Percentiles rank a stretch among this genome's conserved stretches.
phyloP scores from a whole-genome alignment of 495 filamentous ascomycete species.

The Platismatia glauca region DNA sequence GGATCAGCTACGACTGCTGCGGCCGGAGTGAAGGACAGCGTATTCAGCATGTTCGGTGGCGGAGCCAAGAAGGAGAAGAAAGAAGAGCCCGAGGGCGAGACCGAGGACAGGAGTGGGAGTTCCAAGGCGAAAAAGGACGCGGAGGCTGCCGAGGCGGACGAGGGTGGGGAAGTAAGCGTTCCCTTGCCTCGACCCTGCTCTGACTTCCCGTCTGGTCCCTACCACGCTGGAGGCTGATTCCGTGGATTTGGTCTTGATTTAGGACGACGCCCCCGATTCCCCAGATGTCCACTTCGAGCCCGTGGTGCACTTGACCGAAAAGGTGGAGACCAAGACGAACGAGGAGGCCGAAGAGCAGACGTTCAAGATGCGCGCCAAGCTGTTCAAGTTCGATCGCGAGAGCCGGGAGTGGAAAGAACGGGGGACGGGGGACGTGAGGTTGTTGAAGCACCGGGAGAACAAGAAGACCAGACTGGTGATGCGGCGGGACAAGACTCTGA shows the following conservation, averaged over 20 bases:
- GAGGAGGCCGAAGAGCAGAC: conserved; percentile 95
- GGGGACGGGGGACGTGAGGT: conserved; percentile 88
- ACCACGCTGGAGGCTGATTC: neutral
- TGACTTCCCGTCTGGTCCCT: conserved; percentile 6
- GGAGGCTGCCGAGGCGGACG: conserved; percentile 46
- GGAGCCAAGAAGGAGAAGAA: conserved; percentile 75
- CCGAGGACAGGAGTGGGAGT: conserved; percentile 74
- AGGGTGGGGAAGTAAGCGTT: conserved; percentile 19
- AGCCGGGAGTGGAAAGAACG: conserved; percentile 97
- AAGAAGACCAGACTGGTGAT: conserved; percentile 96
- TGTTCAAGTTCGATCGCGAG: conserved; percentile 94
- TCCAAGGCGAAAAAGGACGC: conserved; percentile 69
- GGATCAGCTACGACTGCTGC: conserved; percentile 40
- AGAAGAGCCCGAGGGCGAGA: conserved; percentile 68
- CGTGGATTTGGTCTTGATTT: conserved; percentile 13
- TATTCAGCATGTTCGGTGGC: conserved; percentile 98
- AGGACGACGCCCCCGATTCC: conserved; percentile 70
- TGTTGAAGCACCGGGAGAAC: conserved; percentile 98
- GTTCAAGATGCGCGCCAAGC: conserved; percentile 99
- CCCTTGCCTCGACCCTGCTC: neutral
- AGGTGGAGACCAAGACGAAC: conserved; percentile 94
- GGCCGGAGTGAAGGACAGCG: conserved; percentile 54
- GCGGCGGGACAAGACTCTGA: conserved; percentile 98
- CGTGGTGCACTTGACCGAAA: conserved; percentile 87
- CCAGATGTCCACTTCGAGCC: conserved; percentile 96